Conservation (phyloP, 768 basidiomycete species). For the Lepiota subincarnata region DNA sequence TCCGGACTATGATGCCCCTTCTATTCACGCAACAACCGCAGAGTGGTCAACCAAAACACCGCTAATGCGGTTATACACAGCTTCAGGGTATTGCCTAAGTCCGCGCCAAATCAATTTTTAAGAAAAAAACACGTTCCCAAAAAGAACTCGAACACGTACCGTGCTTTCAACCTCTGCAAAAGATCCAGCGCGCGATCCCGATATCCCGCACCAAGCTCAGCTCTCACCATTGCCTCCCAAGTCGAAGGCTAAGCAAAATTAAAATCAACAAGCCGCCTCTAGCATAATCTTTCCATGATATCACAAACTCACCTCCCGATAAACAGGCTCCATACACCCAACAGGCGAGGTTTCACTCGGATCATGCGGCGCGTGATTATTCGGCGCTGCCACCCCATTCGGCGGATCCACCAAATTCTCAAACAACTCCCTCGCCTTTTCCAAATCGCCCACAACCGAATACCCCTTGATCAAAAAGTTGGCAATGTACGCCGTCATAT, state of each 20-base stretch:
- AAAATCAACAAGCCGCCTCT: conserved; percentile 5
- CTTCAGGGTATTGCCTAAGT: conserved; percentile 67
- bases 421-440: conserved; percentile 72
- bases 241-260: conserved; percentile 64
- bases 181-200: conserved; percentile 65
- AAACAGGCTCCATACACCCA: conserved; percentile 56
- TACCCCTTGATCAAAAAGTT: conserved; percentile 79
- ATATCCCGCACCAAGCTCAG: conserved; percentile 79
- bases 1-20: neutral
- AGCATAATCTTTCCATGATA: too few relatives aligned
- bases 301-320: conserved; percentile 62
- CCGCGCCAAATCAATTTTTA: neutral
- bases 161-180: conserved; percentile 65
- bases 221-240: conserved; percentile 94
- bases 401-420: conserved; percentile 77
- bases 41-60: conserved; percentile 77
- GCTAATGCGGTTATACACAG: conserved; percentile 75
- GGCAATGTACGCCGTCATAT: conserved; percentile 93
- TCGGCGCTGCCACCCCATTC: conserved; percentile 79
- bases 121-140: neutral
- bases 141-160: conserved; percentile 41
- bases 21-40: conserved; percentile 23
- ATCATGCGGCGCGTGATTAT: conserved; percentile 80
- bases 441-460: conserved; percentile 64
- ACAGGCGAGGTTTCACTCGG: conserved; percentile 29